These are phyloP conservation scores for Somion occarium DNA, from an alignment of 1,284 basidiomycete genomes.

Conservation along the genomic window DNA sequence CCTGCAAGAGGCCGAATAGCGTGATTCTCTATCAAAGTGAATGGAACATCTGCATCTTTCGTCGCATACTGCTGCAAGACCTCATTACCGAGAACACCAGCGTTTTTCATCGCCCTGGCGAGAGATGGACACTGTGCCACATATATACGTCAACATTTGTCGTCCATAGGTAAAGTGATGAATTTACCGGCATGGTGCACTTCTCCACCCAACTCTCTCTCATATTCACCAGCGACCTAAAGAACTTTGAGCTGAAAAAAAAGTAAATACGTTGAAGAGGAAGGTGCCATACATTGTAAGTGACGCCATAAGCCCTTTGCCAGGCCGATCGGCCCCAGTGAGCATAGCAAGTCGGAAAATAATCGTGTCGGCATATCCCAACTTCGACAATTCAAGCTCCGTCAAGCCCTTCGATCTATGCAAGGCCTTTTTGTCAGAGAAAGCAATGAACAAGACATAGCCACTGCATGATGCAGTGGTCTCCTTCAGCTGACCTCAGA, in stretches of 20 bases:
- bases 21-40: constrained; percentile 6
- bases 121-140: not conserved
- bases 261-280: not conserved
- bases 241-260: not conserved
- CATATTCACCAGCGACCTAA: constrained; percentile 6
- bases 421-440: constrained; percentile 1
- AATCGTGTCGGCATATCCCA: constrained; percentile 67
- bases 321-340: constrained; percentile 35
- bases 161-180: not conserved
- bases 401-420: constrained; percentile 74
- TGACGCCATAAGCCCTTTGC: constrained; percentile 36
- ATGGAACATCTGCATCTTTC: not conserved
- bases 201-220: not conserved
- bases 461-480: constrained; percentile 1
- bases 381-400: constrained; percentile 56
- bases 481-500: constrained; percentile 29
- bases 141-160: not conserved
- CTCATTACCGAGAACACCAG: constrained; percentile 11
- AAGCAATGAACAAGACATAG: constrained; percentile 2
- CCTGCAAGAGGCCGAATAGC: not conserved
- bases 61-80: constrained; percentile 4
- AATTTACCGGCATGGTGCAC: not conserved
- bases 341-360: constrained; percentile 63
- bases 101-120: constrained; percentile 12
- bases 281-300: constrained; percentile 31